phyloP scores from a whole-genome alignment of 2,329 filamentous ascomycete genomes.

The Geoglossum cookeanum region DNA sequence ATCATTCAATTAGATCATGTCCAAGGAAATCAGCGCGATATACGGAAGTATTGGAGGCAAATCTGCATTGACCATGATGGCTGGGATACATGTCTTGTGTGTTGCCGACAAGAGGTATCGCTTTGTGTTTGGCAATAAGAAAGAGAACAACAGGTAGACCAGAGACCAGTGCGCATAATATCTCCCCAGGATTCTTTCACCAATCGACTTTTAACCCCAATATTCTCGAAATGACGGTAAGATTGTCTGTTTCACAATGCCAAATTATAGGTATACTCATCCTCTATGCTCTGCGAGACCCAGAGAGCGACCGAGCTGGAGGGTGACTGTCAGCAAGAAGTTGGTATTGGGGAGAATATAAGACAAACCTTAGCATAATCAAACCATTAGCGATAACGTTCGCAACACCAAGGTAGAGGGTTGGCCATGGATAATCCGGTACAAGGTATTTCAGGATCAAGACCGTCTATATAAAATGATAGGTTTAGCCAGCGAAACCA shows the following conservation, averaged over 20 bases:
- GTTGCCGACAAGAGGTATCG: not conserved
- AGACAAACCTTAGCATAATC: conserved; percentile 45
- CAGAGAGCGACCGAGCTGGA: conserved; percentile 43
- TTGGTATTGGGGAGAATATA: not conserved
- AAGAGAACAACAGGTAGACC: not conserved
- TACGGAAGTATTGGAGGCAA: not conserved
- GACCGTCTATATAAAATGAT: conserved; percentile 27
- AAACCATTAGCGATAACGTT: conserved; percentile 45
- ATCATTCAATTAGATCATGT: too few species aligned
- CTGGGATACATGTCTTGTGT: not conserved
- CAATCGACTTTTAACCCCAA: not conserved
- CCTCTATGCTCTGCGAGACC: conserved; percentile 55
- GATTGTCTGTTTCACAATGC: conserved; percentile 28
- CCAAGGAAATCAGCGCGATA: too few species aligned
- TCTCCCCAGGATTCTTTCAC: not conserved
- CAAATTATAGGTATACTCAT: conserved; percentile 52
- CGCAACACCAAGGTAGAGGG: conserved; percentile 47
- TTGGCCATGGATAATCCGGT: conserved; percentile 37
- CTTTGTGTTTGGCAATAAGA: not conserved
- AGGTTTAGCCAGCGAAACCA: not conserved
- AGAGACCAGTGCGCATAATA: not conserved
- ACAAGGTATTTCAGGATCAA: conserved; percentile 50
- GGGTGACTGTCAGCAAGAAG: not conserved
- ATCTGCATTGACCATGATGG: not conserved
- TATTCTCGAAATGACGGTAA: not conserved